Evolutionary conservation across 2,329 filamentous ascomycete genomes (phyloP), one percentile per base, ranked within the genome.

Genomic region (Ceratocystis harringtonii): DNA sequence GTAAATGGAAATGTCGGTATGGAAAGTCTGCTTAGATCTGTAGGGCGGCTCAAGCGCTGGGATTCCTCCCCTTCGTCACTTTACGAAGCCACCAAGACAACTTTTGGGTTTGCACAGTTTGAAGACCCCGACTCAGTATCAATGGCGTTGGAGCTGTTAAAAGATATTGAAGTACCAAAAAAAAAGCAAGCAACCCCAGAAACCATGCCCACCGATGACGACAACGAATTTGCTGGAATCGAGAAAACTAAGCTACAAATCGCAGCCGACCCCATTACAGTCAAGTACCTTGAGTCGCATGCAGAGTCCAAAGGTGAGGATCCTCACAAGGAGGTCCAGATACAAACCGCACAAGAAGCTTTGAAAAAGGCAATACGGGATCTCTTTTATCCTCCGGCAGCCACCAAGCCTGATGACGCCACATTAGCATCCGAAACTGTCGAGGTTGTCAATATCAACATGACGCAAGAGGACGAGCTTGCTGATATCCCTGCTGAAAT

Each of bases 401-500:
- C 69, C 44, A 70, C 75, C 8, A 70, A 71, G 19, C 72, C 79
- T 32, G 88, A 91, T 68, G 83, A 87, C 65, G 87, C 85, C 22
- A 89, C 95, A 70, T 77, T 79, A 3, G 71, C 78, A 3, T 58
- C 55, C 7, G 84, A 85, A 43, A 83, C 84, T 65, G 85, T 90
- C 5, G 91, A 96, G 74, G 87, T 96, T 48, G 87, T 95, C 69
- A 96, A 92, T 66, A 95, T 97, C 67, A 87, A 91, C 3, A 81
- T 96, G 41, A 85, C 87, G 0, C 84, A 88, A 63, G 94, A 99
- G 69, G 95, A 99, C 72, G 94, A 99, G 72, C 80, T 99, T 36
- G 87, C 92, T 22, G 94, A 99, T 71, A 96, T 99, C 61, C 94
- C 94, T 0, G 87, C 90, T 0, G 94, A 97, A 73, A 95, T 96